These are phyloP conservation scores for Termitomyces heimii DNA, from an alignment of 768 basidiomycete genomes.

Conservation along the genomic window DNA sequence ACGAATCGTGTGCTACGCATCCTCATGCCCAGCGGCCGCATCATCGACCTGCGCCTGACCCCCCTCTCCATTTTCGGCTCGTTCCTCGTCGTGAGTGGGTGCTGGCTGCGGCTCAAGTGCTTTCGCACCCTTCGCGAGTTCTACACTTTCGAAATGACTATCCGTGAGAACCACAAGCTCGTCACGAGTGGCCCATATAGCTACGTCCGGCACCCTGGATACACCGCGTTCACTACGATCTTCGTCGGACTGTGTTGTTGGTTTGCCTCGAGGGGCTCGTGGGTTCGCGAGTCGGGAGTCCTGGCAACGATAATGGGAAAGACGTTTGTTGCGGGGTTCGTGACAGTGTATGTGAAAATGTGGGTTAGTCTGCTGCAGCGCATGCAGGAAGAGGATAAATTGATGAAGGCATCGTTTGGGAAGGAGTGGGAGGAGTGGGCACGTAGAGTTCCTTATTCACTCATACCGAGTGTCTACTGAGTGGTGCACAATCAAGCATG, in stretches of 20 bases:
- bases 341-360: not conserved
- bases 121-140: constrained; percentile 26
- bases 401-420: constrained; percentile 9
- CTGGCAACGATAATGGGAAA: not conserved
- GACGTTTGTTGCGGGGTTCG: not conserved
- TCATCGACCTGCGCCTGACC: constrained; percentile 10
- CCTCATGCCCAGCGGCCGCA: not conserved
- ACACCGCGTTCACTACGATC: not conserved
- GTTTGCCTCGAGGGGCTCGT: not conserved
- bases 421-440: constrained; percentile 15
- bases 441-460: constrained; percentile 6
- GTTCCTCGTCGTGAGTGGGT: constrained; percentile 20
- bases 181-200: not conserved
- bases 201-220: not conserved
- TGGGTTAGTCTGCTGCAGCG: not conserved
- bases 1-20: not conserved
- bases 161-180: not conserved
- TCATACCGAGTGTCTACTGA: constrained; percentile 5
- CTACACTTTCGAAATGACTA: constrained; percentile 26
- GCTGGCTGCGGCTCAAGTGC: constrained; percentile 29
- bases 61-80: constrained; percentile 24
- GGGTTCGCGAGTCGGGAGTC: not conserved
- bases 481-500: too few relatives aligned
- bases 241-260: not conserved
- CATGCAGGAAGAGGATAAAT: constrained; percentile 9